Evolutionary conservation across 768 basidiomycete genomes (phyloP), one percentile per base, ranked within the genome.

Genomic region (Pulveroboletus sp.): DNA sequence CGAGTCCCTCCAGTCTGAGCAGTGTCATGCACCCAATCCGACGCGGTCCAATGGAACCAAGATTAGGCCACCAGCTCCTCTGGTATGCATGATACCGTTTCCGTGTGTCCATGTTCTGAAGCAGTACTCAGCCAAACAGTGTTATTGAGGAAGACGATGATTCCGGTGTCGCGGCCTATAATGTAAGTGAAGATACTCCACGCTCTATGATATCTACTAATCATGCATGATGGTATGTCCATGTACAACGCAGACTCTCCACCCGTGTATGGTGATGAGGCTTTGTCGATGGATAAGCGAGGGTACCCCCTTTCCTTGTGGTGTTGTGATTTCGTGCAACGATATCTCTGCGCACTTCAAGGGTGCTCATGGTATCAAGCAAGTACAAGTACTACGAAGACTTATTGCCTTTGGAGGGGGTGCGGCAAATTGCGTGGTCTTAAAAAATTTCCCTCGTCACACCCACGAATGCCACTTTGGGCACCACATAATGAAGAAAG

Each of bases 371-470:
- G 32, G 14, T 5, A 10, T 60, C 26, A 45, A 4, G 1, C 28
- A 6, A 1, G 1, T 9, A 1, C 26, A 13, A 0, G 2, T 6
- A 1, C 2, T 2, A 0, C 0, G 4, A 11, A 2, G 27, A 1
- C 38, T 8, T 0, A 0, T 0, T 59, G 58, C 6, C 0, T 1
- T 0, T 60, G 55, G 58, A 0, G 2, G 0, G 48, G 27, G 0
- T 58, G 55, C 30, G 0, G 0, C 3, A 32, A 21, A 18, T 0
- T 0, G 0, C 1, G 21, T 18, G 1, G 0, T 6, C 28, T 24
- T 3, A 54, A 61, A n/a, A 8, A 58, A 51, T 15, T 42, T 54
- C 5, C 1, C 0, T 4, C 55, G 59, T 0, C 59, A 60, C 2
- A 4, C 47, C 5, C 5, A 5, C 0, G 59, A 58, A 1, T 0